Evolutionary conservation across 495 filamentous ascomycete genomes (phyloP), one percentile per base, ranked within the genome.

Genomic region (Talaromyces borbonicus): DNA sequence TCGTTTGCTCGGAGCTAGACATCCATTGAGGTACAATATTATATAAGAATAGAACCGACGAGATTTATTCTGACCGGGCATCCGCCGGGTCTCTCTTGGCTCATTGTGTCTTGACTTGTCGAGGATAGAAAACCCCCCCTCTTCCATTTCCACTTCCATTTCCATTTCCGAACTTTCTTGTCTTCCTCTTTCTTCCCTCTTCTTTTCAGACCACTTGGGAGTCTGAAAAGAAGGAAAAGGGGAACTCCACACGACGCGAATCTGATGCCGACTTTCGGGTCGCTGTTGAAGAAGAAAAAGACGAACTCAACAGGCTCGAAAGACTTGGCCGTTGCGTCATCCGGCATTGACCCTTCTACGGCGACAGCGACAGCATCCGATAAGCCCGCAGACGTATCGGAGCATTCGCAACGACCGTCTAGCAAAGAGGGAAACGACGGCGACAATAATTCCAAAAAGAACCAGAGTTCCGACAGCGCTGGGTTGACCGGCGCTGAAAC

Each of bases 201-300:
- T 27, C 47, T 41, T 45, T 50, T 43, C 46, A 26, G 32, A 49
- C 47, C 35, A 24, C 12, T 43, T 42, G 15, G 47, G 16, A 33
- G 47, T 49, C 47, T 49, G 47, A 24, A 49, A 42, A 42, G 19
- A 40, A 31, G n/a, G n/a, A n/a, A n/a, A n/a, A n/a, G n/a, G n/a
- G n/a, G n/a, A n/a, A n/a, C n/a, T n/a, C n/a, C 14, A 42, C 16
- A 29, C 30, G 18, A 20, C 41, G 26, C 25, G 22, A 39, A 23
- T 49, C 38, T 33, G 53, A 70, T 70, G 67, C 68, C 65, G 61
- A 70, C 58, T 48, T 56, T 72, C 62, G 69, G 69, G 63, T 85
- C 87, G 52, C 83, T 95, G 58, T 78, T 98, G 58, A 98, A 96
- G 77, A 96, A 95, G 81, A 89, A 93, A 75, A 81, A 87, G 77